Conservation (phyloP, 169 alveolate genomes). For the Plasmodium ovale region DNA sequence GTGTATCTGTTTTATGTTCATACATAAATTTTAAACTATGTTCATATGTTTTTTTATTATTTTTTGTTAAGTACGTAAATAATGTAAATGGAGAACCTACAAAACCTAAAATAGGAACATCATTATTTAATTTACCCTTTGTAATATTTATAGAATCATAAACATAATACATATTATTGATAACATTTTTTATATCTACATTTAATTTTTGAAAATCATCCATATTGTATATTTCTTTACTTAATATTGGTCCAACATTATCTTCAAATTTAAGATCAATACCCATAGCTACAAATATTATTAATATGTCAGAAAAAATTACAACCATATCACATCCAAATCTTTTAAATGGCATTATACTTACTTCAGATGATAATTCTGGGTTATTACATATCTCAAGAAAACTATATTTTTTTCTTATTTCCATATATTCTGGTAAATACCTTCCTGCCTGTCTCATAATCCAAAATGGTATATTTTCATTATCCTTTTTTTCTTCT, state of each 20-base stretch:
- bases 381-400: conserved; percentile 88
- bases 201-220: conserved; percentile 42
- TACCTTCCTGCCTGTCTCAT: conserved; percentile 92
- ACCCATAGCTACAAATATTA: conserved; percentile 83
- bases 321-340: conserved; percentile 84
- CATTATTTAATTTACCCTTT: conserved; percentile 77
- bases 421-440: conserved; percentile 85
- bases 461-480: conserved; percentile 87
- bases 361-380: conserved; percentile 86
- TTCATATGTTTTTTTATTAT: conserved; percentile 80
- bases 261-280: conserved; percentile 22
- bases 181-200: conserved; percentile 73
- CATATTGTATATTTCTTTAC: conserved; percentile 22
- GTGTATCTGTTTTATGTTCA: conserved; percentile 80
- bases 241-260: conserved; percentile 80
- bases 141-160: conserved; percentile 83
- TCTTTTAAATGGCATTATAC: conserved; percentile 87
- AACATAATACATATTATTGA: conserved; percentile 82
- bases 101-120: conserved; percentile 88
- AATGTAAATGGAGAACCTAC: conserved; percentile 90
- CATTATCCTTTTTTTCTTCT: conserved; percentile 76
- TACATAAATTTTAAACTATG: conserved; percentile 79
- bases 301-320: conserved; percentile 88
- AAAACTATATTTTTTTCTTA: conserved; percentile 80
- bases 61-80: conserved; percentile 87